Evolutionary conservation across 1,284 basidiomycete species (phyloP).

Genomic region (Rhodotorula sp.): DNA sequence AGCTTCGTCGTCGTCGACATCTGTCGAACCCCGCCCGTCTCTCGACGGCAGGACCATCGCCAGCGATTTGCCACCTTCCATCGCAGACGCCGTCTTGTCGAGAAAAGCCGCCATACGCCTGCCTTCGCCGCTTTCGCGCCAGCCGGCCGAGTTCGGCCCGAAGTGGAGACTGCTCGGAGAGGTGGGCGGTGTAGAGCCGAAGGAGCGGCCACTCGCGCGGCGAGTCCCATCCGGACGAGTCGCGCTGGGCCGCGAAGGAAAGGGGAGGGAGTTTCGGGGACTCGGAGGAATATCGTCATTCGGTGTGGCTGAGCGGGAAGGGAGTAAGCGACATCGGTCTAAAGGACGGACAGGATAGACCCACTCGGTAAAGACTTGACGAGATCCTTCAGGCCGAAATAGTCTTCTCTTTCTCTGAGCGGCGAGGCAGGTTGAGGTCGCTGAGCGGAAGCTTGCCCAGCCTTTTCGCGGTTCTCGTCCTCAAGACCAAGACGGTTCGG

Average conservation of each 20-base stretch:
- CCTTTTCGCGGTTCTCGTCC: no score
- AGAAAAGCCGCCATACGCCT: constrained; percentile 34
- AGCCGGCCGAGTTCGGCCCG: constrained; percentile 15
- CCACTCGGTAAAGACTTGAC: not conserved
- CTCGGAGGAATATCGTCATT: not conserved
- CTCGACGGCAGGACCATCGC: constrained; percentile 33
- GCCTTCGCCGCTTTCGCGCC: constrained; percentile 4
- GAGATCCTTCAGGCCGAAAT: constrained; percentile 5
- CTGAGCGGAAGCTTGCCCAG: no score
- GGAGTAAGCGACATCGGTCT: not conserved
- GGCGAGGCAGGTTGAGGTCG: not conserved
- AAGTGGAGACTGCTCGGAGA: constrained; percentile 11
- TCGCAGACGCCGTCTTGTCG: constrained; percentile 36
- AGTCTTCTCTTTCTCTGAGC: constrained; percentile 1
- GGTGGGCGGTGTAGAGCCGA: constrained; percentile 9
- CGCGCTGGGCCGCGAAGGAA: constrained; percentile 18
- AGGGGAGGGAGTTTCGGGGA: constrained; percentile 17
- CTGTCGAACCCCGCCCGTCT: not conserved
- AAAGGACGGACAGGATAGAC: not conserved
- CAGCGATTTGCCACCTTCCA: constrained; percentile 41
- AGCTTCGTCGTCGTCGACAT: not conserved
- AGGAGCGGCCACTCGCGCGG: constrained; percentile 5
- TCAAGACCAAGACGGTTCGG: no score
- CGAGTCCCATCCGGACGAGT: not conserved
- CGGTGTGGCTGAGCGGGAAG: not conserved